phyloP scores from a whole-genome alignment of 257 asterid genomes.

The Coffea eugenioides region DNA sequence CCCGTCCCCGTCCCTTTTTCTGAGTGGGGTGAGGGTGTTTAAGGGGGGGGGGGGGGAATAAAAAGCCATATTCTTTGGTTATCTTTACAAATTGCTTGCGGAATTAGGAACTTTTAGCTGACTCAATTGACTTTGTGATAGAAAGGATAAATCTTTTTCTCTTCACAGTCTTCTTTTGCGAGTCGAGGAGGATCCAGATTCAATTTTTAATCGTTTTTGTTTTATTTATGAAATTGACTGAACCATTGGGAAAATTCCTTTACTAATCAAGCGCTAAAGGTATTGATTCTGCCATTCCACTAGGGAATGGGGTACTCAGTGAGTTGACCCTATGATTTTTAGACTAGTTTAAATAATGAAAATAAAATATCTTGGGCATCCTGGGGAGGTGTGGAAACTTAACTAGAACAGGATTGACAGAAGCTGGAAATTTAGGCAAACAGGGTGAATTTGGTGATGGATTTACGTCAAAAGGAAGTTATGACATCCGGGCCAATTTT shows the following conservation, averaged over 20 bases:
- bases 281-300: not conserved
- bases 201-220: not conserved
- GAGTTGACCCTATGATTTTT: too few species aligned
- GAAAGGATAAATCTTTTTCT: not conserved
- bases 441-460: not conserved
- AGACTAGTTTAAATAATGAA: not conserved
- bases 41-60: not conserved
- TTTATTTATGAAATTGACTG: not conserved
- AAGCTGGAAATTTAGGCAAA: not conserved
- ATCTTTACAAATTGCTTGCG: not conserved
- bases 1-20: too few species aligned
- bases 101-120: not conserved
- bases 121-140: not conserved
- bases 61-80: not conserved
- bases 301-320: not conserved
- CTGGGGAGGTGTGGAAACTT: not conserved
- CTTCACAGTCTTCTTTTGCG: not conserved
- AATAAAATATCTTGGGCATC: not conserved
- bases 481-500: not conserved
- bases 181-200: not conserved
- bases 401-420: not conserved
- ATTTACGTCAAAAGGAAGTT: too few species aligned
- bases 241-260: not conserved
- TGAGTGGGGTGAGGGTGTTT: too few species aligned
- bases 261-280: not conserved